Percentiles rank a stretch among this genome's conserved stretches.
Evolutionary conservation across 768 basidiomycete species (phyloP).

Genomic region (Podaxis sp.): DNA sequence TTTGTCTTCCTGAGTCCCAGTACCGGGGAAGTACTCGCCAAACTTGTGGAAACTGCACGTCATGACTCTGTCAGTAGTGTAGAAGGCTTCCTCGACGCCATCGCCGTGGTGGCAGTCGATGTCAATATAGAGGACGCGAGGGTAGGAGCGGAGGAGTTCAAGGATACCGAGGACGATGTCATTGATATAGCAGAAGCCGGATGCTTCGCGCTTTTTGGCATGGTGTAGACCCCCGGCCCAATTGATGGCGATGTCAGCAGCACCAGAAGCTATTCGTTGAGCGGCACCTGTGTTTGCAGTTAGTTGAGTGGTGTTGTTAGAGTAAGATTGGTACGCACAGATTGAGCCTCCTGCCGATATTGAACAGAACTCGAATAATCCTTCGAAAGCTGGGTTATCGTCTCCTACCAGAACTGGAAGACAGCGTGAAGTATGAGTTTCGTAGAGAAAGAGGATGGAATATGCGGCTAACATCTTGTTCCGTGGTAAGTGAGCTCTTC

Average conservation of each 20-base stretch:
- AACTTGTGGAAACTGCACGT: constrained; percentile 97
- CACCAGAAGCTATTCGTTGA: constrained; percentile 73
- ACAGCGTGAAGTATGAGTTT: constrained; percentile 23
- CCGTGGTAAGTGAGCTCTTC: constrained; percentile 85
- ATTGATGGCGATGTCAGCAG: constrained; percentile 92
- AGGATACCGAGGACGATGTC: constrained; percentile 95
- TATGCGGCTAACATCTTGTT: constrained; percentile 65
- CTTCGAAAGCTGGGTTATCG: constrained; percentile 96
- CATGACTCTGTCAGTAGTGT: constrained; percentile 96
- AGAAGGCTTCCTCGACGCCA: constrained; percentile 98
- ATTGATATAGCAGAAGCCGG: constrained; percentile 99
- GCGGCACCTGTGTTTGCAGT: constrained; percentile 64
- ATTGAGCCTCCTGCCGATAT: constrained; percentile 96
- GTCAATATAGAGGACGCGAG: constrained; percentile 95
- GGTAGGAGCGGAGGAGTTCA: constrained; percentile 81
- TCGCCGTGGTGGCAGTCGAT: constrained; percentile 99
- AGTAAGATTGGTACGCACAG: constrained; percentile 43
- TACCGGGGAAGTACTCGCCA: constrained; percentile 93
- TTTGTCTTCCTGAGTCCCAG: constrained; percentile 79
- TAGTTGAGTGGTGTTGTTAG: constrained; percentile 2
- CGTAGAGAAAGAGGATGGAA: neutral
- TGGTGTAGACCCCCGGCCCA: constrained; percentile 99
- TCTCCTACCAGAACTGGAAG: constrained; percentile 71
- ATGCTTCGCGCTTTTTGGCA: constrained; percentile 98
- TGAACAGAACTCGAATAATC: constrained; percentile 94